Conservation (phyloP, 495 filamentous ascomycete genomes). For the Talaromyces borbonicus region DNA sequence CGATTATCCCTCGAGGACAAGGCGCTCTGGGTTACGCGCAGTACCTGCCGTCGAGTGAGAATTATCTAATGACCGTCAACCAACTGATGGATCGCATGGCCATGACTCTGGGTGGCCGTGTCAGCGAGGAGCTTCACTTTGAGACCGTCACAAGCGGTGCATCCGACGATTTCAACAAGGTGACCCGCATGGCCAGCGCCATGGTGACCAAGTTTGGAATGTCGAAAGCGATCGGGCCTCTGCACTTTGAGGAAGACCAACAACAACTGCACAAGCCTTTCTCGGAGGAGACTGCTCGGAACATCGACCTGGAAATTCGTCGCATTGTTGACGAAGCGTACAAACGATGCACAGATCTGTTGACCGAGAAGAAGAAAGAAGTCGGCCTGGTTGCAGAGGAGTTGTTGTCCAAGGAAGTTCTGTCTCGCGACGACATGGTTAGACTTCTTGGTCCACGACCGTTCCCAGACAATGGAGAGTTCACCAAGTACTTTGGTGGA, state of each 20-base stretch:
- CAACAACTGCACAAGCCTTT: slow-evolving; percentile 87
- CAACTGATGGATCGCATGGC: slow-evolving; percentile 99
- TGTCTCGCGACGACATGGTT: slow-evolving; percentile 83
- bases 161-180: slow-evolving; percentile 97
- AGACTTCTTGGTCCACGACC: slow-evolving; percentile 73
- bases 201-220: slow-evolving; percentile 99
- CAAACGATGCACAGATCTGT: slow-evolving; percentile 73
- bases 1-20: slow-evolving; percentile 92
- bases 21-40: slow-evolving; percentile 93
- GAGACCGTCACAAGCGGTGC: slow-evolving; percentile 91
- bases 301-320: slow-evolving; percentile 83
- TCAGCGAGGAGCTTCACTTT: slow-evolving; percentile 93
- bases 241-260: slow-evolving; percentile 80
- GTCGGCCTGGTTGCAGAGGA: slow-evolving; percentile 89
- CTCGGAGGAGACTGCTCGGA: slow-evolving; percentile 83
- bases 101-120: slow-evolving; percentile 92
- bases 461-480: slow-evolving; percentile 77
- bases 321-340: slow-evolving; percentile 87
- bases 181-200: slow-evolving; percentile 83
- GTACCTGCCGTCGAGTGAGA: slow-evolving; percentile 82
- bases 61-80: slow-evolving; percentile 87
- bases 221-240: slow-evolving; percentile 82
- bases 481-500: slow-evolving; percentile 81
- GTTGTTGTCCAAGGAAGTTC: slow-evolving; percentile 80
- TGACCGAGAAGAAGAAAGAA: slow-evolving; percentile 78